Conservation (phyloP, 345 rosid genomes). For the Populus euphratica region DNA sequence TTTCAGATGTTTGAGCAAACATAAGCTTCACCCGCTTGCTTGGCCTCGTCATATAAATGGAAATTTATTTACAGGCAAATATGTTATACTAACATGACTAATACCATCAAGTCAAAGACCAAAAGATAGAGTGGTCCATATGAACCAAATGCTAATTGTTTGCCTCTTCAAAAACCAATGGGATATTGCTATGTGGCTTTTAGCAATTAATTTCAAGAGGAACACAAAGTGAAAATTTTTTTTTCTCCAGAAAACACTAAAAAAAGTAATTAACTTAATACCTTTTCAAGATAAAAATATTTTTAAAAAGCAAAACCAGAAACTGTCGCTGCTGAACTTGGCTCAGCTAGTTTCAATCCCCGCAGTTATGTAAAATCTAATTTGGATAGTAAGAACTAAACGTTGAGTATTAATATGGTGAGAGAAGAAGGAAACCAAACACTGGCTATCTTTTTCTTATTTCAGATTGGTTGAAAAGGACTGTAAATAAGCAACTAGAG, state of each 20-base stretch:
- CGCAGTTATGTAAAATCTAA: neutral
- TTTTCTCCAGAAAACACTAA: no score
- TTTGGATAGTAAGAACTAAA: neutral
- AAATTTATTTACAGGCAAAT: neutral
- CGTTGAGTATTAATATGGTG: neutral
- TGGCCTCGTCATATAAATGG: conserved; percentile 11
- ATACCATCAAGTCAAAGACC: conserved; percentile 12
- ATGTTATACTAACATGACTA: conserved; percentile 15
- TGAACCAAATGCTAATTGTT: neutral
- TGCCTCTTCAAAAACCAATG: conserved; percentile 14
- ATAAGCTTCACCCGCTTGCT: conserved; percentile 7
- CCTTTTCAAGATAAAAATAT: no score
- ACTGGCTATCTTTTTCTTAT: neutral
- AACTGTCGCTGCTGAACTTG: neutral
- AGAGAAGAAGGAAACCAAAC: neutral
- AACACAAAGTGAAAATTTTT: neutral
- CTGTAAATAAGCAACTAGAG: conserved; percentile 9
- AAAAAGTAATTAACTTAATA: no score
- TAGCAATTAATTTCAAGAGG: neutral
- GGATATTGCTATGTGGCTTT: neutral
- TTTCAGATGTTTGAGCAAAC: conserved; percentile 21
- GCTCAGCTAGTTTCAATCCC: neutral
- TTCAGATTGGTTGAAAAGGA: conserved; percentile 15
- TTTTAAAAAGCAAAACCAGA: no score
- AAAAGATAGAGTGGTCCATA: neutral